Evolutionary conservation across 768 basidiomycete genomes (phyloP).

Genomic region (Goffeauzyma gilvescens): DNA sequence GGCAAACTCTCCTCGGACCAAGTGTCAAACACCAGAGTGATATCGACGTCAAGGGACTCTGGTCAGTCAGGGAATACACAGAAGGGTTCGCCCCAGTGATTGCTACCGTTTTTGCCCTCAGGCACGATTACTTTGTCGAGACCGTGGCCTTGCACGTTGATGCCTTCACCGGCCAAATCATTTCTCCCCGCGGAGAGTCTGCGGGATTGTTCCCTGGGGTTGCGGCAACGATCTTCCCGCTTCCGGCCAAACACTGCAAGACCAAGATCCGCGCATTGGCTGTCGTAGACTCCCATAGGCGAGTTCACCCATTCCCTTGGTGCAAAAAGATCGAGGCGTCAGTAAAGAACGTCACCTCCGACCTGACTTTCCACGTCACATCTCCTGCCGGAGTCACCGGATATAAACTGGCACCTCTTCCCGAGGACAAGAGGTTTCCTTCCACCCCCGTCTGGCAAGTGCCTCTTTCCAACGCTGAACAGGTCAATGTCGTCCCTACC

Average conservation of each 20-base stretch:
- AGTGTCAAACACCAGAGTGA: constrained; percentile 40
- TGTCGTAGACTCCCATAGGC: constrained; percentile 12
- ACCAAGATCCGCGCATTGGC: constrained; percentile 21
- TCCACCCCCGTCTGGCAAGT: constrained; percentile 49
- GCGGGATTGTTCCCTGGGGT: constrained; percentile 18
- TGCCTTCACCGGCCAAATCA: constrained; percentile 22
- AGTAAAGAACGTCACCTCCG: constrained; percentile 13
- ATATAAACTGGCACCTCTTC: background rate
- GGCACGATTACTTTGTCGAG: background rate
- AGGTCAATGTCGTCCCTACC: constrained; percentile 41
- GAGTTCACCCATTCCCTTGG: constrained; percentile 27
- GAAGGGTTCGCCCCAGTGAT: constrained; percentile 20
- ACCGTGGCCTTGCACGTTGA: constrained; percentile 29
- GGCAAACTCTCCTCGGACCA: constrained; percentile 58
- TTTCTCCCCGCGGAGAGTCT: constrained; percentile 1
- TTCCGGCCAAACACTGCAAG: constrained; percentile 24
- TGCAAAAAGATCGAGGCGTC: constrained; percentile 25
- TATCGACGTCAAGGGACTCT: constrained; percentile 20
- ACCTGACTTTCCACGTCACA: constrained; percentile 17
- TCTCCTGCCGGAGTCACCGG: too few species aligned
- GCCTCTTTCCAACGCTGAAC: constrained; percentile 42
- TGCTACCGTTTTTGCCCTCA: constrained; percentile 14
- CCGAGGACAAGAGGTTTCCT: too few species aligned
- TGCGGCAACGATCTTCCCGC: constrained; percentile 17
- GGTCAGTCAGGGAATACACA: constrained; percentile 20